These are phyloP conservation scores for Alternaria angustiovoidea DNA, from an alignment of 2,329 filamentous ascomycete genomes.

Conservation along the genomic window DNA sequence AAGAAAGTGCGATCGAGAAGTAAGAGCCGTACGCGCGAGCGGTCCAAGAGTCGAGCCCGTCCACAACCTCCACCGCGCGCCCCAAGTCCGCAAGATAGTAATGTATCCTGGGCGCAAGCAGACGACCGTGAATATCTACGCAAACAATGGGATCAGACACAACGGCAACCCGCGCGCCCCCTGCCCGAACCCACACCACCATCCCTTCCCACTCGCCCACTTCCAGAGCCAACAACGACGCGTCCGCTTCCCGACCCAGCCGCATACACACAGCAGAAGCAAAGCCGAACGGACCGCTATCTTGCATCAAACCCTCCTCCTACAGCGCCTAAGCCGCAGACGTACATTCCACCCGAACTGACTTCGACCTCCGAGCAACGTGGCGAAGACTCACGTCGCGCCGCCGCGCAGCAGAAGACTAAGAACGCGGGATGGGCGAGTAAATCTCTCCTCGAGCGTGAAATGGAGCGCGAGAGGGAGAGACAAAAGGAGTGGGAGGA, in stretches of 20 bases:
- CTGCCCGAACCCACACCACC: constrained; percentile 44
- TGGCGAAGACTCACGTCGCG: constrained; percentile 67
- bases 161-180: constrained; percentile 46
- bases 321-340: constrained; percentile 51
- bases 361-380: constrained; percentile 68
- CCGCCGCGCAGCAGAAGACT: constrained; percentile 66
- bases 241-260: constrained; percentile 47
- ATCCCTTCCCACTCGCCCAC: constrained; percentile 57
- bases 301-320: constrained; percentile 65
- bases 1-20: constrained; percentile 50
- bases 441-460: constrained; percentile 77
- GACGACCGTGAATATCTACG: constrained; percentile 72
- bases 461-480: constrained; percentile 82
- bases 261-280: constrained; percentile 40
- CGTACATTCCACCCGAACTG: constrained; percentile 60
- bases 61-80: constrained; percentile 48
- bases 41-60: constrained; percentile 46
- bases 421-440: constrained; percentile 70
- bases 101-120: constrained; percentile 68
- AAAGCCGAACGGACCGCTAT: constrained; percentile 65
- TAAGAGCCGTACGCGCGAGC: constrained; percentile 46
- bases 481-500: constrained; percentile 83
- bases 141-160: constrained; percentile 61
- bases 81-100: constrained; percentile 59
- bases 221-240: constrained; percentile 49